Conservation (phyloP, 2,329 filamentous ascomycete genomes). For the Allantophomopsis lycopodina region DNA sequence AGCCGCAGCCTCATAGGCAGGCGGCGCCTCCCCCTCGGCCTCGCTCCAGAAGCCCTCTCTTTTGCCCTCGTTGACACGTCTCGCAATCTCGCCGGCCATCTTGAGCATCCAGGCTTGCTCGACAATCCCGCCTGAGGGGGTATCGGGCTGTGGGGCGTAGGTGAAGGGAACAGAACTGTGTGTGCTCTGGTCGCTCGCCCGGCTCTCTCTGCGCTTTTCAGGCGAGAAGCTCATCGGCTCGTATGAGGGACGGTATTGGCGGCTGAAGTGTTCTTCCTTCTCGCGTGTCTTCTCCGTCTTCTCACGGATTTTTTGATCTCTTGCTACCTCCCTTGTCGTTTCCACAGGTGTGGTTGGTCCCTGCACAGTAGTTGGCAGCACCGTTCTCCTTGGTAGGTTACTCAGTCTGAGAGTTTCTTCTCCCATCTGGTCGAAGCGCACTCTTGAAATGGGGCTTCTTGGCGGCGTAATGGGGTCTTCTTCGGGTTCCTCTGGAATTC, state of each 20-base stretch:
- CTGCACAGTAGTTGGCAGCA: too few relatives aligned
- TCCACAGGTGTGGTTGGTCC: too few relatives aligned
- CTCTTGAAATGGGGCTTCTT: conserved; percentile 25
- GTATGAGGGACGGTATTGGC: background rate
- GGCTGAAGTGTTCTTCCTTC: background rate
- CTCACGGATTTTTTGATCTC: too few relatives aligned
- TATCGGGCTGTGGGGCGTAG: conserved; percentile 2
- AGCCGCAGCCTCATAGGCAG: background rate
- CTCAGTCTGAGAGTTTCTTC: conserved; percentile 19
- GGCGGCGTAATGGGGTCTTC: conserved; percentile 39
- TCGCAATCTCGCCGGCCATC: conserved; percentile 85
- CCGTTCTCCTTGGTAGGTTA: conserved; percentile 16
- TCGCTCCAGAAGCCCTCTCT: background rate
- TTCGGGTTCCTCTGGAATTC: conserved; percentile 45
- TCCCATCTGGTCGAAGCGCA: conserved; percentile 16
- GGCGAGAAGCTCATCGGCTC: background rate
- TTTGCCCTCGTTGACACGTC: conserved; percentile 81
- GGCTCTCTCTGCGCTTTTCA: too few relatives aligned
- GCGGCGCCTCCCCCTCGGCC: background rate
- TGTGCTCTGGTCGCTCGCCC: too few relatives aligned
- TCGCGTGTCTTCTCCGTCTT: too few relatives aligned
- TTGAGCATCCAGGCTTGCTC: conserved; percentile 71
- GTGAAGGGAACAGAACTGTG: background rate
- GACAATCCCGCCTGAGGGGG: conserved; percentile 22
- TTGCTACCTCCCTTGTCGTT: too few relatives aligned